Evolutionary conservation across 2,329 filamentous ascomycete species (phyloP).

Genomic region (Apiospora pterosperma): DNA sequence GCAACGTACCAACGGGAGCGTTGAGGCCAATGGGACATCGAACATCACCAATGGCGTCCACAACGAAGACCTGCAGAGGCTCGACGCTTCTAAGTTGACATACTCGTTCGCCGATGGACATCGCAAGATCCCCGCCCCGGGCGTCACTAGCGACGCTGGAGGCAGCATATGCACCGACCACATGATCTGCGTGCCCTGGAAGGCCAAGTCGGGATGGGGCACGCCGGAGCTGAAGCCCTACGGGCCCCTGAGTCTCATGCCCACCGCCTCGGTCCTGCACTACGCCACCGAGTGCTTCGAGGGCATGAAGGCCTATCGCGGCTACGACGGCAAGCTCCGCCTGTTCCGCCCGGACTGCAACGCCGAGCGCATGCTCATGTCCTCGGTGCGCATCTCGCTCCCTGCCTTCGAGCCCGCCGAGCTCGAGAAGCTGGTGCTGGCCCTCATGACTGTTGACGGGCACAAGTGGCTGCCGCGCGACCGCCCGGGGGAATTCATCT

Average conservation of each 20-base stretch:
- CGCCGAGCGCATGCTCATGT: slow-evolving; percentile 49
- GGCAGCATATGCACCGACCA: slow-evolving; percentile 72
- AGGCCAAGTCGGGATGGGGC: slow-evolving; percentile 57
- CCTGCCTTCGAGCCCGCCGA: slow-evolving; percentile 61
- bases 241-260: slow-evolving; percentile 63
- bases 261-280: slow-evolving; percentile 66
- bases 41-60: slow-evolving; percentile 27
- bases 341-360: slow-evolving; percentile 66
- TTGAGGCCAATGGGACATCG: slow-evolving; percentile 23
- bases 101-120: slow-evolving; percentile 38
- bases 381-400: slow-evolving; percentile 56
- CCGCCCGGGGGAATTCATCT: slow-evolving; percentile 69
- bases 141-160: slow-evolving; percentile 31
- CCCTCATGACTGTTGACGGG: slow-evolving; percentile 69
- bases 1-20: slow-evolving; percentile 40
- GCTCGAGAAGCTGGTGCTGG: slow-evolving; percentile 61
- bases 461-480: slow-evolving; percentile 74
- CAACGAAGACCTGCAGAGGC: slow-evolving; percentile 50
- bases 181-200: slow-evolving; percentile 72
- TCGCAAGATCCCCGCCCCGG: slow-evolving; percentile 23
- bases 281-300: slow-evolving; percentile 79
- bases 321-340: slow-evolving; percentile 60
- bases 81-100: slow-evolving; percentile 60
- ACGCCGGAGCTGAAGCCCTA: slow-evolving; percentile 63
- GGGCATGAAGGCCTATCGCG: slow-evolving; percentile 69